These are phyloP conservation scores for Saccharomycopsis sp. DNA, from an alignment of 805 yeast species.

Conservation along the genomic window DNA sequence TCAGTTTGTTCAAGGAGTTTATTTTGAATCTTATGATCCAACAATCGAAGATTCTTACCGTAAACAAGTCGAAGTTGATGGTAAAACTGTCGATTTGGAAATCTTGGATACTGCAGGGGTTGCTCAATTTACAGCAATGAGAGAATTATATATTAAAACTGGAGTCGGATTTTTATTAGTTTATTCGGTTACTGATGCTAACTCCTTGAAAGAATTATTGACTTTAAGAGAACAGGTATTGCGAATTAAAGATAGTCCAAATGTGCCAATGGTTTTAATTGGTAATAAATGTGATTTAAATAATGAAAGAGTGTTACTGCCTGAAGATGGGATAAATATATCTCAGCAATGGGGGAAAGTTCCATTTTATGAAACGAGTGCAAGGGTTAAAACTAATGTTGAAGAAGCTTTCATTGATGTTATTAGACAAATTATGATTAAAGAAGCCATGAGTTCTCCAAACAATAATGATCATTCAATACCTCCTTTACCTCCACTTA, in stretches of 20 bases:
- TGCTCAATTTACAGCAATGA: conserved; percentile 94
- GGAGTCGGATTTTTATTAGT: conserved; percentile 89
- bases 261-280: conserved; percentile 82
- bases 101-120: conserved; percentile 89
- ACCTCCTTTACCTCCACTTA: conserved; percentile 8
- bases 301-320: conserved; percentile 64
- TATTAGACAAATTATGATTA: conserved; percentile 81
- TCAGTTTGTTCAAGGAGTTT: conserved; percentile 85
- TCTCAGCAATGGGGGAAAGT: conserved; percentile 84
- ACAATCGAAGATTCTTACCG: conserved; percentile 95
- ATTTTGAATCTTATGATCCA: conserved; percentile 89
- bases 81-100: conserved; percentile 79
- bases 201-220: conserved; percentile 69
- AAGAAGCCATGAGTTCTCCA: conserved; percentile 36
- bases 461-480: conserved; percentile 5
- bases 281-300: conserved; percentile 88
- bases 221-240: conserved; percentile 79
- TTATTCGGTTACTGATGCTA: conserved; percentile 72
- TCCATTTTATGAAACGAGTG: conserved; percentile 90
- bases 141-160: conserved; percentile 79
- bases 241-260: conserved; percentile 67
- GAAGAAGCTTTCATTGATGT: conserved; percentile 87
- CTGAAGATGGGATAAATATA: conserved; percentile 76
- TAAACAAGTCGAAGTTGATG: conserved; percentile 82
- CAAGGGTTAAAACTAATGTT: conserved; percentile 83